Evolutionary conservation across 495 filamentous ascomycete genomes (phyloP).

Genomic region (Extremus antarcticus): DNA sequence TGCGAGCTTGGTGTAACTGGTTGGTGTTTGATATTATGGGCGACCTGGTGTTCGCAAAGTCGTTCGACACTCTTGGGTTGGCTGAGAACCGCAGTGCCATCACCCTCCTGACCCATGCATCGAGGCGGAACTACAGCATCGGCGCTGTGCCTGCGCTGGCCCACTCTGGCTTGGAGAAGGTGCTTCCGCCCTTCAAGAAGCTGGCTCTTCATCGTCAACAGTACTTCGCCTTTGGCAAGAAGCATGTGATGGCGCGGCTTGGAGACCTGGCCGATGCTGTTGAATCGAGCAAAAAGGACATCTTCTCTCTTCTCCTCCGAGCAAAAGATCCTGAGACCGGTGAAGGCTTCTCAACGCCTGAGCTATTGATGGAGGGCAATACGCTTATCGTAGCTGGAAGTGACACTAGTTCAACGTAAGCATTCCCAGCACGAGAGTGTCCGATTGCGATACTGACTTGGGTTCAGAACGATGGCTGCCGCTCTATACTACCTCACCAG

Average conservation of each 20-base stretch:
- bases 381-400: conserved; percentile 32
- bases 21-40: conserved; percentile 41
- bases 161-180: conserved; percentile 43
- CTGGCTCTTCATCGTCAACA: conserved; percentile 43
- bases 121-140: conserved; percentile 45
- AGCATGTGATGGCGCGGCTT: conserved; percentile 44
- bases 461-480: conserved; percentile 35
- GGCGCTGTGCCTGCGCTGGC: conserved; percentile 48
- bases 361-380: conserved; percentile 31
- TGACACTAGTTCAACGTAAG: conserved; percentile 44
- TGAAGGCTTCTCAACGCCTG: conserved; percentile 24
- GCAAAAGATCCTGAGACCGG: conserved; percentile 31
- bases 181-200: conserved; percentile 49
- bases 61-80: not conserved
- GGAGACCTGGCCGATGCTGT: conserved; percentile 23
- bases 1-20: not conserved
- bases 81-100: conserved; percentile 46
- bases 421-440: no score
- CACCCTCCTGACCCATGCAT: conserved; percentile 44
- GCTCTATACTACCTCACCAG: conserved; percentile 53
- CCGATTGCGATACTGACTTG: not conserved
- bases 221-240: conserved; percentile 50
- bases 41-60: not conserved
- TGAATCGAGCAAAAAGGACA: conserved; percentile 18
- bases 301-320: conserved; percentile 29